Evolutionary conservation across 352 stramenopile species (phyloP).

Genomic region (Globisporangium cederbergense): DNA sequence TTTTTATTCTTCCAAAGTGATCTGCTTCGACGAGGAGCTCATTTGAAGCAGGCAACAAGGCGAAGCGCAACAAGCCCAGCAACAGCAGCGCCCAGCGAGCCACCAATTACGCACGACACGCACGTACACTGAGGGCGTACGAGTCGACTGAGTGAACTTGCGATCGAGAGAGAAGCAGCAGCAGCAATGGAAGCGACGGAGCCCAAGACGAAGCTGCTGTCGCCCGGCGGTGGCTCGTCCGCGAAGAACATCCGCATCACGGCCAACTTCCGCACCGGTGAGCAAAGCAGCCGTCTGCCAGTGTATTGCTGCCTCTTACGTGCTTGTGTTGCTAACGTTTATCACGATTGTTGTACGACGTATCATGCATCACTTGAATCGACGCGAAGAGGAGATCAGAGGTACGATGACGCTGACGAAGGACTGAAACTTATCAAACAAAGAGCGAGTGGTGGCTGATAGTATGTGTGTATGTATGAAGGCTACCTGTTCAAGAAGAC

Average conservation of each 20-base stretch:
- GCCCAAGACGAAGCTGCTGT: conserved; percentile 15
- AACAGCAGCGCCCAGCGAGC: neutral
- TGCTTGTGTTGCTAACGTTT: conserved; percentile 1
- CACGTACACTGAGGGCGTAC: neutral
- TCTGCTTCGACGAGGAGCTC: conserved; percentile 6
- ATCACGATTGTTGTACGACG: neutral
- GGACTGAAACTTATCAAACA: neutral
- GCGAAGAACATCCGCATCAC: conserved; percentile 30
- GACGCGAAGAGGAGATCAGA: conserved; percentile 47
- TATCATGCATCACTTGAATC: neutral
- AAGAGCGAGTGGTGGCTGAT: neutral
- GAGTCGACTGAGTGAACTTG: neutral
- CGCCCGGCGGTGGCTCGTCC: conserved; percentile 11
- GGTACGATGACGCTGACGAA: conserved; percentile 23
- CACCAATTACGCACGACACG: neutral
- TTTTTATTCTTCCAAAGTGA: conserved; percentile 7
- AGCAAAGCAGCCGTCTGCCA: neutral
- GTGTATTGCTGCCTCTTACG: neutral
- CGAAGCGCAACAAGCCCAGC: conserved; percentile 1
- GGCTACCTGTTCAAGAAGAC: conserved; percentile 94
- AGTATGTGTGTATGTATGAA: conserved; percentile 13
- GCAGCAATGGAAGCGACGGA: conserved; percentile 7
- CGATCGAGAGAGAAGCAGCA: neutral
- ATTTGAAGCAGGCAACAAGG: conserved; percentile 3
- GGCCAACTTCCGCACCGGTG: conserved; percentile 68